phyloP scores from a whole-genome alignment of 2,329 filamentous ascomycete species.

The Scolecobasidium constrictum region DNA sequence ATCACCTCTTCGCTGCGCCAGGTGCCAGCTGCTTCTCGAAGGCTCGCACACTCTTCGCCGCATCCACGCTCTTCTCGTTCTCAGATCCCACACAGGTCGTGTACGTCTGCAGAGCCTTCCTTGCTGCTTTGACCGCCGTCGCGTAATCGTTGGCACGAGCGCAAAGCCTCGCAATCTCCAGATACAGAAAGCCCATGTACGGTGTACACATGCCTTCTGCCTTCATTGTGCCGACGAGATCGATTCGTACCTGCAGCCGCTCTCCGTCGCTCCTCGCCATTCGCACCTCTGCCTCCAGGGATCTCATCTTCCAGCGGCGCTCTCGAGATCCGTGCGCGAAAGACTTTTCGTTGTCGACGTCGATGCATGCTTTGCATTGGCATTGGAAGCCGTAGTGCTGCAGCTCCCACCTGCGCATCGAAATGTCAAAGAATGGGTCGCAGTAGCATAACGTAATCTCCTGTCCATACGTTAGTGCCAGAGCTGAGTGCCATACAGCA shows the following conservation, averaged over 20 bases:
- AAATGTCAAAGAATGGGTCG: slow-evolving; percentile 3
- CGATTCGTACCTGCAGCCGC: neutral
- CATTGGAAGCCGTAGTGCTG: slow-evolving; percentile 10
- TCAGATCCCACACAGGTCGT: slow-evolving; percentile 1
- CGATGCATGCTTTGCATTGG: slow-evolving; percentile 3
- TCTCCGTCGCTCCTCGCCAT: neutral
- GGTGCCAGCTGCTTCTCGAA: slow-evolving; percentile 2
- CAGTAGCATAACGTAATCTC: slow-evolving; percentile 9
- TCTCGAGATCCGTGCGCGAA: neutral
- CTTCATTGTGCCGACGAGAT: slow-evolving; percentile 4
- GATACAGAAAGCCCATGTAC: slow-evolving; percentile 4
- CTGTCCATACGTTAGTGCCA: neutral
- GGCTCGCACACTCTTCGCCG: slow-evolving; percentile 4
- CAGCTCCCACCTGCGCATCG: slow-evolving; percentile 5
- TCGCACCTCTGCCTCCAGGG: neutral
- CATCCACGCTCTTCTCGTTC: slow-evolving; percentile 4
- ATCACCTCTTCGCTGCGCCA: neutral
- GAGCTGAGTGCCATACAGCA: no score
- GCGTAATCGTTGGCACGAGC: neutral
- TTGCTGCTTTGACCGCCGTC: slow-evolving; percentile 4
- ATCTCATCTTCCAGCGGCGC: slow-evolving; percentile 3
- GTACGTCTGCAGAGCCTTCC: slow-evolving; percentile 3
- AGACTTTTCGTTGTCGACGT: neutral
- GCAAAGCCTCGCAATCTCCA: slow-evolving; percentile 2
- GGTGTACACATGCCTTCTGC: slow-evolving; percentile 4